Evolutionary conservation across 2,329 filamentous ascomycete species (phyloP).

Genomic region (Aspergillus puulaauensis): DNA sequence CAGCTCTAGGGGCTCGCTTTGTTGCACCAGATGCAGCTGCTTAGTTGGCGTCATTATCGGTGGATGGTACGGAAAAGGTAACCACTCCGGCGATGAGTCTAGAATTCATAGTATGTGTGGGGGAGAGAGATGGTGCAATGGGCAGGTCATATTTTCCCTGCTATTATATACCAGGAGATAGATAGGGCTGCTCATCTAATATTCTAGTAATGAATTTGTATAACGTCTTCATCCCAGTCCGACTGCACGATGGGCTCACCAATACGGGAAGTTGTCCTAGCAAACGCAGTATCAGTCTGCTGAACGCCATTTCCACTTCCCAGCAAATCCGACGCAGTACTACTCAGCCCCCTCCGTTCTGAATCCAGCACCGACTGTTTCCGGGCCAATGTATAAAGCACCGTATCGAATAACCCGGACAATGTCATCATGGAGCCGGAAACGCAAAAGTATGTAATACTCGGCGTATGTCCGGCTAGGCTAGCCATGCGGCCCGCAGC

Average conservation of each 20-base stretch:
- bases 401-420: constrained; percentile 60
- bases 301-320: too few species aligned
- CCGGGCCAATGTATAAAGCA: constrained; percentile 59
- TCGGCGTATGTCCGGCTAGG: constrained; percentile 30
- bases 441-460: constrained; percentile 47
- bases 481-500: constrained; percentile 48
- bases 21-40: neutral
- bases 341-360: constrained; percentile 22
- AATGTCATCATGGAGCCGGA: constrained; percentile 56
- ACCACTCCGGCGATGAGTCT: neutral
- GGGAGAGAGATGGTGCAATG: too few species aligned
- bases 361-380: constrained; percentile 54
- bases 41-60: neutral
- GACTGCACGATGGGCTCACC: too few species aligned
- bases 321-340: too few species aligned
- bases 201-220: too few species aligned
- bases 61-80: neutral
- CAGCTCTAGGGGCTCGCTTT: neutral
- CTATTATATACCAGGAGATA: too few species aligned
- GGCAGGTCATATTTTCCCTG: too few species aligned
- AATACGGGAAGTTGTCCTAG: too few species aligned
- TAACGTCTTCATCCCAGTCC: too few species aligned
- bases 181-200: too few species aligned
- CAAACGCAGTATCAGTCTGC: too few species aligned
- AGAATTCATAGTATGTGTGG: too few species aligned